These are phyloP conservation scores for Sequoia sempervirens DNA, from an alignment of 75 land plant genomes.

Conservation along the genomic window DNA sequence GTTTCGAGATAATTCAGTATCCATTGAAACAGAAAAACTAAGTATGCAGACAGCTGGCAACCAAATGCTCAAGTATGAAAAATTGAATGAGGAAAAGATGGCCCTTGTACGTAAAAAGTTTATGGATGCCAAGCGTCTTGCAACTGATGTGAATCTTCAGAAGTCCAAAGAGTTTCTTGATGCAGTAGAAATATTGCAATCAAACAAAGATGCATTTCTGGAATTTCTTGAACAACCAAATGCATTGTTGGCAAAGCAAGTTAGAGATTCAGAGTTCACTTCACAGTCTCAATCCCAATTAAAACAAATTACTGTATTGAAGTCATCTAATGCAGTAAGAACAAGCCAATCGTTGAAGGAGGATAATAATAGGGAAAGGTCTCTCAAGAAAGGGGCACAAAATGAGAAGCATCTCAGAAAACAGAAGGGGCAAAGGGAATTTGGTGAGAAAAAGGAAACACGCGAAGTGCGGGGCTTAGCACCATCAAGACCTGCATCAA, in stretches of 20 bases:
- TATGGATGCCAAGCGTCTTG: conserved; percentile 52
- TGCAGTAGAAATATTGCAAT: conserved; percentile 80
- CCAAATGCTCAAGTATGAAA: conserved; percentile 19
- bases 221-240: conserved; percentile 80
- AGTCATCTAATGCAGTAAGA: conserved; percentile 42
- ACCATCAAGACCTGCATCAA: neutral
- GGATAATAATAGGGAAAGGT: conserved; percentile 8
- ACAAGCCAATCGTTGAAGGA: conserved; percentile 13
- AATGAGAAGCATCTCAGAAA: conserved; percentile 33
- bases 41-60: conserved; percentile 9
- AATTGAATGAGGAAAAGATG: conserved; percentile 49
- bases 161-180: conserved; percentile 81
- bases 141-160: conserved; percentile 55
- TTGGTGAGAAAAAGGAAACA: conserved; percentile 1
- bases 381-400: conserved; percentile 9
- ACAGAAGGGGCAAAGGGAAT: neutral
- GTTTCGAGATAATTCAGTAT: conserved; percentile 7
- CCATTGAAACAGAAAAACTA: conserved; percentile 21
- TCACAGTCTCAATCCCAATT: conserved; percentile 30
- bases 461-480: neutral
- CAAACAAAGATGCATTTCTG: conserved; percentile 75
- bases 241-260: conserved; percentile 45
- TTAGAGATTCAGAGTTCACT: conserved; percentile 18
- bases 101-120: conserved; percentile 61
- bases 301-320: conserved; percentile 59